Conservation (phyloP, 108 stramenopile genomes). For the Licmophora abbreviata region DNA sequence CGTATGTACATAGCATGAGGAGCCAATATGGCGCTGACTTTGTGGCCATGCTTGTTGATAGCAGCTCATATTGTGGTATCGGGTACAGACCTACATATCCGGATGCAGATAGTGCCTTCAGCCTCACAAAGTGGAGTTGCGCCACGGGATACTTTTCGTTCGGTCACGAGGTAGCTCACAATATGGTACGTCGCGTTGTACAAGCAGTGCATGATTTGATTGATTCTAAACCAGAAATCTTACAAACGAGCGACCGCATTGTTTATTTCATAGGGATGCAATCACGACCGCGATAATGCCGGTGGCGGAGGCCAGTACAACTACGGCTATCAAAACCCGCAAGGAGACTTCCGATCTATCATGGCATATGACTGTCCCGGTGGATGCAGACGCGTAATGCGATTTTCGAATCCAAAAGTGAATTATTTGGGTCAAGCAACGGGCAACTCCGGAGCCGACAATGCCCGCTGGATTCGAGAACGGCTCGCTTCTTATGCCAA, state of each 20-base stretch:
- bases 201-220: not conserved
- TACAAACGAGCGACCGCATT: too few relatives aligned
- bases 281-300: conserved; percentile 13
- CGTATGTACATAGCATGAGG: conserved; percentile 21
- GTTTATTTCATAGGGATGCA: conserved; percentile 5
- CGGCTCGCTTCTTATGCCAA: conserved; percentile 4
- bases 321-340: conserved; percentile 26
- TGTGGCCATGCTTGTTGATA: conserved; percentile 15
- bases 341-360: conserved; percentile 22
- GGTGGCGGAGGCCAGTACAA: conserved; percentile 7
- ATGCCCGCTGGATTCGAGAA: conserved; percentile 5
- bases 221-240: not conserved
- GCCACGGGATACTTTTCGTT: conserved; percentile 20
- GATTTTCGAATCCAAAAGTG: conserved; percentile 15
- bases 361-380: conserved; percentile 26
- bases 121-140: conserved; percentile 10
- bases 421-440: conserved; percentile 6
- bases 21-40: conserved; percentile 26
- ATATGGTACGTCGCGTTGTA: conserved; percentile 14
- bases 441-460: conserved; percentile 1
- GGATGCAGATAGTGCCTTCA: conserved; percentile 6
- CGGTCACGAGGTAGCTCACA: conserved; percentile 21
- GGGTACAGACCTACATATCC: conserved; percentile 12
- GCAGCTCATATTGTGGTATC: conserved; percentile 15
- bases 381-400: conserved; percentile 14